Evolutionary conservation across 495 filamentous ascomycete species (phyloP), one percentile per base, ranked within the genome.

Genomic region (Tuber umbilicatum): DNA sequence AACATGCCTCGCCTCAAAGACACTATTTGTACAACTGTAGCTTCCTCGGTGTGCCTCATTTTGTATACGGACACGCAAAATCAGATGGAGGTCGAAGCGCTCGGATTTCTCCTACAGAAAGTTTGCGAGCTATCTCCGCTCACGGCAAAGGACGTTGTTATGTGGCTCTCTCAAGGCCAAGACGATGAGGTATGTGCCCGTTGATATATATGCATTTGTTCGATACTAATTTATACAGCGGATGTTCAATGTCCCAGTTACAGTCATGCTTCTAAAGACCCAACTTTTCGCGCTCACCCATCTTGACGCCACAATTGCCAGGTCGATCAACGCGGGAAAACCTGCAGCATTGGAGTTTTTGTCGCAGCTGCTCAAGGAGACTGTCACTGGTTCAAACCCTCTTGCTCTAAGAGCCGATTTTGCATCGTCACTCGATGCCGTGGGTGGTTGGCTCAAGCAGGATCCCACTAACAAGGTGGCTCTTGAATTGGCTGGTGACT

Each of bases 321-420:
- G 91, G 79, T 88, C 90, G 3, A 87, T 99, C 21, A 80, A 86
- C 35, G 86, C 89, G 68, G 89, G 90, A 75, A 92, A 92, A 71
- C 85, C 87, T 16, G 86, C 85, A 35, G 91, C 92, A 4, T 81
- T 97, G 21, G 89, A 93, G 70, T 90, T 97, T 78, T 86, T 98
- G 35, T 88, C 89, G 21, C 87, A 88, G 45, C 84, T 98, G 21
- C 85, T 97, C 81, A 90, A 93, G 79, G 87, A 90, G 40, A 87
- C 93, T 23, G 84, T 97, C 5, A 87, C 96, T 71, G 91, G 88
- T 79, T 90, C 94, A 64, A 87, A 89, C 71, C 91, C 93, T 0
- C 85, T 90, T 27, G 91, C 91, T 2, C 85, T 97, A 60, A 89
- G 92, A 77, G 88, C 93, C 5, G 94, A 98, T 84, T 97, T 97